Conservation (phyloP, 257 asterid genomes). For the Penstemon barbatus region DNA sequence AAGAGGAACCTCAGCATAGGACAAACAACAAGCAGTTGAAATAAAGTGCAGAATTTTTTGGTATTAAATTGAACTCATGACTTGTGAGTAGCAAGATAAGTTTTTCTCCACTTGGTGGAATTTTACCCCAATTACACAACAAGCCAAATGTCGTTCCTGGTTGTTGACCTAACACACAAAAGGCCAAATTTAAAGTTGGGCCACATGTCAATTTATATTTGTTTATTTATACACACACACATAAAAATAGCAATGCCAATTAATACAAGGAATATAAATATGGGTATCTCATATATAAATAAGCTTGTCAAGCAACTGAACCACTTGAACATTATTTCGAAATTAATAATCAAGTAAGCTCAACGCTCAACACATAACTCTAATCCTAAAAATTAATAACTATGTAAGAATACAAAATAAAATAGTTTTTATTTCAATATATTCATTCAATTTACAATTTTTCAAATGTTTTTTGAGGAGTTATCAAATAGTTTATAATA, state of each 20-base stretch:
- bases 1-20: no score
- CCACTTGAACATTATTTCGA: not conserved
- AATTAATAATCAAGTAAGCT: not conserved
- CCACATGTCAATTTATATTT: constrained; percentile 8
- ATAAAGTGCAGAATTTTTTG: no score
- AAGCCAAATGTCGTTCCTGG: constrained; percentile 49
- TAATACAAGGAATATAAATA: not conserved
- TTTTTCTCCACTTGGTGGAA: constrained; percentile 28
- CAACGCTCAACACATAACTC: no score
- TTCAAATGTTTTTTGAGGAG: no score
- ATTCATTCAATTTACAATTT: no score
- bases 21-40: no score
- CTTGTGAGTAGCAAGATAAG: no score
- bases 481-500: no score
- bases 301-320: not conserved
- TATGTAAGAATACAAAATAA: no score
- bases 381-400: no score
- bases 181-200: constrained; percentile 45
- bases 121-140: constrained; percentile 43
- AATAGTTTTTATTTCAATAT: no score
- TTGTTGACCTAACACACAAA: constrained; percentile 64
- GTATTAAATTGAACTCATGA: no score
- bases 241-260: not conserved
- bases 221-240: not conserved
- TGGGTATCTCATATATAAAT: not conserved